Evolutionary conservation across 2,329 filamentous ascomycete species (phyloP), one percentile per base, ranked within the genome.

Genomic region (Emericellopsis atlantica): DNA sequence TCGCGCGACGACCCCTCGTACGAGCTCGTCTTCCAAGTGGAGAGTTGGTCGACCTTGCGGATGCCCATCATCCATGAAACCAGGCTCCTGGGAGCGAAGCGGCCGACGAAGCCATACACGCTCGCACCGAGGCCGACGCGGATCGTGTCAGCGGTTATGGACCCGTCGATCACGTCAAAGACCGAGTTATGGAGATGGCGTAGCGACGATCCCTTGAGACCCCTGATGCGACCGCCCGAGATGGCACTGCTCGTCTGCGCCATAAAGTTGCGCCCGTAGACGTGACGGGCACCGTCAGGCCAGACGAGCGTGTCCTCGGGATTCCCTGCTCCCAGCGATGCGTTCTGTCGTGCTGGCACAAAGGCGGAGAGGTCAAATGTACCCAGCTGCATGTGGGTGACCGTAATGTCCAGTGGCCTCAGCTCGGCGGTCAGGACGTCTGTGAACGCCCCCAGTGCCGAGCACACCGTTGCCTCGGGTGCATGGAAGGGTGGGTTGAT

Each of bases 1-100:
- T 58, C 57, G 15, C 48, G 48, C 21, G 60, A 56, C 23, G 60
- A 60, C 10, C 56, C 60, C 35, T 60, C 59, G 36, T 57, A 58
- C 5, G 59, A 61, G 48, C 56, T 62, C 14, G 62, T 61, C 53
- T 74, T 71, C 71, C 71, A 76, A 2, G 66, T 57, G 38, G 67
- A 68, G 37, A 78, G 59, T 55, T 76, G 67, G 41, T 76, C 69
- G 14, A 81, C 76, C 43, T 66, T 66, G 45, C 79, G 69, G 43
- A 89, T 74, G 10, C 88, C 88, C 76, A 96, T 82, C 84, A 96
- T 94, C 84, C 86, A 92, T 2, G 79, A 80, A n/a, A 96, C 82
- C 14, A 95, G 57, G 3, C 79, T 72, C 16, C 76, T 70, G 1
- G 92, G 90, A 21, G 84, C 72, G 75, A 82, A 90, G 32, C 76